These are phyloP conservation scores for Parastagonospora avenae DNA, from an alignment of 2,329 filamentous ascomycete genomes.

Conservation along the genomic window DNA sequence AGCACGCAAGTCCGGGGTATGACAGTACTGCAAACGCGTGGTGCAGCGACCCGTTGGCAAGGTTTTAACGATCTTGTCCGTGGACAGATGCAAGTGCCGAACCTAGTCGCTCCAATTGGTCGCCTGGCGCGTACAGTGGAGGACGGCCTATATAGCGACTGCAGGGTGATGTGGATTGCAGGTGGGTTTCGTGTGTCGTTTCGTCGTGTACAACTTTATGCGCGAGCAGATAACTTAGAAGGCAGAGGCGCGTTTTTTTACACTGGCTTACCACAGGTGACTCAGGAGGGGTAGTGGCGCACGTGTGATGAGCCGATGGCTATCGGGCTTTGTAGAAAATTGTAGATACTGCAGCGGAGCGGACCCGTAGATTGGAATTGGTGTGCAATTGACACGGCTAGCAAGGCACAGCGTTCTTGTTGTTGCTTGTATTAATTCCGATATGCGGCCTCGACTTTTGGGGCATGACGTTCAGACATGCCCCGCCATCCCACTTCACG, in stretches of 20 bases:
- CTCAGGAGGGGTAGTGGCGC: conserved; percentile 35
- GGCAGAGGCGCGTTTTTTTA: conserved; percentile 4
- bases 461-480: conserved; percentile 13
- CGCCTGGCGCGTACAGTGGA: conserved; percentile 11
- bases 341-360: not conserved
- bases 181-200: conserved; percentile 37
- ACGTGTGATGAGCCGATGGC: conserved; percentile 30
- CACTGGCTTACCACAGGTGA: conserved; percentile 19
- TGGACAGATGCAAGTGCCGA: conserved; percentile 28
- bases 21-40: conserved; percentile 20
- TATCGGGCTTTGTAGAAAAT: conserved; percentile 7
- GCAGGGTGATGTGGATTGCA: conserved; percentile 23
- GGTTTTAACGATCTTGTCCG: conserved; percentile 22
- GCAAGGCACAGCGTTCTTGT: conserved; percentile 4
- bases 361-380: conserved; percentile 1
- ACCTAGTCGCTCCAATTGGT: conserved; percentile 33
- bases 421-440: conserved; percentile 9
- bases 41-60: conserved; percentile 20
- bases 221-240: conserved; percentile 10
- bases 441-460: conserved; percentile 19
- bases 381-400: not conserved
- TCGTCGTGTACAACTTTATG: conserved; percentile 34
- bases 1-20: conserved; percentile 31
- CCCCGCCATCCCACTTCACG: not conserved
- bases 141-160: conserved; percentile 17